phyloP scores from a whole-genome alignment of 2,329 filamentous ascomycete species.

The Grosmannia penicillata region DNA sequence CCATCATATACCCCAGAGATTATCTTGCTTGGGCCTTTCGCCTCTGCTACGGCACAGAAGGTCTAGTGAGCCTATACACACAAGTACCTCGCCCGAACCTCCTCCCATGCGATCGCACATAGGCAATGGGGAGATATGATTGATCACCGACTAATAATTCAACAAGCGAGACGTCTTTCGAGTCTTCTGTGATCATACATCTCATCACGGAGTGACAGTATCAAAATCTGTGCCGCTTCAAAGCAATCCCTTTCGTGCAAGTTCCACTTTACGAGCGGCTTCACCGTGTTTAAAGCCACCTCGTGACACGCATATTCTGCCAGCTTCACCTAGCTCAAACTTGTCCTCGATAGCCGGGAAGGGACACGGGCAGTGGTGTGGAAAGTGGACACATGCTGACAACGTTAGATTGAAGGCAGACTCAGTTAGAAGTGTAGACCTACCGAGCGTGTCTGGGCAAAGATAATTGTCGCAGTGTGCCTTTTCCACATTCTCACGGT shows the following conservation, averaged over 20 bases:
- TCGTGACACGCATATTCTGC: constrained; percentile 58
- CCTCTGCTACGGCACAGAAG: no score
- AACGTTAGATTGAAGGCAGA: not conserved
- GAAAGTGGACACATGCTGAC: constrained; percentile 78
- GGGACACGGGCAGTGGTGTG: constrained; percentile 90
- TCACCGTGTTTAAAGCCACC: constrained; percentile 61
- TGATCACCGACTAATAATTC: no score
- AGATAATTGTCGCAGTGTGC: constrained; percentile 88
- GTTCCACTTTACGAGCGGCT: constrained; percentile 59
- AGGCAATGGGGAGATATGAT: no score
- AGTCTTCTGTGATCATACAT: no score
- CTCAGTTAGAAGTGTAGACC: not conserved
- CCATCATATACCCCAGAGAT: no score
- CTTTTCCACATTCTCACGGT: constrained; percentile 33
- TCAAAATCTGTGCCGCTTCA: no score
- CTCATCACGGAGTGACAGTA: no score
- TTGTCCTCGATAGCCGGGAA: constrained; percentile 67
- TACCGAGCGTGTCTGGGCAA: constrained; percentile 72
- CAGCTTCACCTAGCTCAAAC: constrained; percentile 57
- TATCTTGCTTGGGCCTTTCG: no score
- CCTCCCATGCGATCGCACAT: no score
- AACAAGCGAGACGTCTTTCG: no score
- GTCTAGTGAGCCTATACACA: no score
- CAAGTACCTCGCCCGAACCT: no score
- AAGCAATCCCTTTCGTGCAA: constrained; percentile 65